A percentile compares a stretch with the other conserved stretches of the same genome.
These are phyloP conservation scores for Neurospora terricola DNA, from an alignment of 495 filamentous ascomycete species.

Conservation along the genomic window DNA sequence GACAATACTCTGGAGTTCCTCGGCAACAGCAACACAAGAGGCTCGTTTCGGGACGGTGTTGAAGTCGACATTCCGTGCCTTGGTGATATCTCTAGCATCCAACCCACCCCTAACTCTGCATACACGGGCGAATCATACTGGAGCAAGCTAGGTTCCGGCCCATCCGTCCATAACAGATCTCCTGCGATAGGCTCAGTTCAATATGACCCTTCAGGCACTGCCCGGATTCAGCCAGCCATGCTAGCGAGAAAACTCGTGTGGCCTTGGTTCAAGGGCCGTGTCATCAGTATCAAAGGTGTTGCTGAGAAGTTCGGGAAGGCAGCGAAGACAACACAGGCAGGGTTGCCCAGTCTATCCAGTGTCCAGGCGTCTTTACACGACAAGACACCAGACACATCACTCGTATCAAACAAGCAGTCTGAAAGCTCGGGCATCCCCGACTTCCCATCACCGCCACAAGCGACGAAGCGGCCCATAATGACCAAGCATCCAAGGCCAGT, in stretches of 20 bases:
- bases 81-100: constrained; percentile 18
- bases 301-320: constrained; percentile 1
- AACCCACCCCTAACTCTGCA: constrained; percentile 22
- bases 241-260: constrained; percentile 11
- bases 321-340: constrained; percentile 1
- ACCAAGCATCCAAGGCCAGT: neutral
- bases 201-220: neutral
- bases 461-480: neutral
- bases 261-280: constrained; percentile 14
- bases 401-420: neutral
- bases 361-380: constrained; percentile 11
- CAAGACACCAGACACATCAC: neutral
- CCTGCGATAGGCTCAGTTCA: neutral
- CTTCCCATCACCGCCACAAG: neutral
- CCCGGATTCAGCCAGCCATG: neutral
- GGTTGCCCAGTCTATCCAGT: constrained; percentile 5
- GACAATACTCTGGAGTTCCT: constrained; percentile 2
- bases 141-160: neutral
- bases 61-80: constrained; percentile 22
- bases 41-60: constrained; percentile 18
- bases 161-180: neutral
- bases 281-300: neutral
- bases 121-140: constrained; percentile 8
- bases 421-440: neutral
- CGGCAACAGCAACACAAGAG: constrained; percentile 4